phyloP scores from a whole-genome alignment of 495 filamentous ascomycete species.

The Xylaria intraflava region DNA sequence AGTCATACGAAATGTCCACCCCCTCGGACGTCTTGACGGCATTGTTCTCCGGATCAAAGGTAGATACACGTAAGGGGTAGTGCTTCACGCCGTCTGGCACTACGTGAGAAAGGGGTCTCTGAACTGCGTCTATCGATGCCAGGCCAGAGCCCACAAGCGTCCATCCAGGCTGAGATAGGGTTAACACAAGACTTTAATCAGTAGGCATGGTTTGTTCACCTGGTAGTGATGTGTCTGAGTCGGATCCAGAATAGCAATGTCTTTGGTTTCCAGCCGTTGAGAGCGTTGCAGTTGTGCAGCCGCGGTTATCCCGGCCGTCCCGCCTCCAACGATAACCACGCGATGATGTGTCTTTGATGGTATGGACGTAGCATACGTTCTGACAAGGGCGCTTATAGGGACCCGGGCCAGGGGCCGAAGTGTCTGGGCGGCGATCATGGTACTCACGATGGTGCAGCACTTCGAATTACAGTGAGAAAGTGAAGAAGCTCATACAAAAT shows the following conservation, averaged over 20 bases:
- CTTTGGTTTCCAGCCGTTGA: slow-evolving; percentile 49
- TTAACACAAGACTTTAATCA: neutral
- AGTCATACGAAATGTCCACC: slow-evolving; percentile 55
- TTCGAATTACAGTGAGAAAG: neutral
- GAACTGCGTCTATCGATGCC: slow-evolving; percentile 50
- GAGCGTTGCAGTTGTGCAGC: slow-evolving; percentile 56
- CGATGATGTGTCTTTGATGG: slow-evolving; percentile 45
- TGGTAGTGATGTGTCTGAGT: slow-evolving; percentile 60
- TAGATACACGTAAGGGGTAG: slow-evolving; percentile 47
- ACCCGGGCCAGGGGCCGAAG: slow-evolving; percentile 20
- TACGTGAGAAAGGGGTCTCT: slow-evolving; percentile 43
- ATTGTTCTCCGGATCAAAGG: slow-evolving; percentile 54
- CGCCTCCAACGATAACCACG: slow-evolving; percentile 59
- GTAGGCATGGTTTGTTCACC: neutral
- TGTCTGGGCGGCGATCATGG: slow-evolving; percentile 15
- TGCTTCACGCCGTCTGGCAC: slow-evolving; percentile 57
- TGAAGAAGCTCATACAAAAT: neutral
- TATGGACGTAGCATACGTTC: slow-evolving; percentile 24
- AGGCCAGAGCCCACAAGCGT: slow-evolving; percentile 62
- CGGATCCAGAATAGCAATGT: slow-evolving; percentile 63
- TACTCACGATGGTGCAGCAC: neutral
- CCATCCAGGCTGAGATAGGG: slow-evolving; percentile 52
- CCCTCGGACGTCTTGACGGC: slow-evolving; percentile 51
- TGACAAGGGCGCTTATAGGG: slow-evolving; percentile 9
- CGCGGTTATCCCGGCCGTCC: slow-evolving; percentile 55